Conservation (phyloP, 2,329 filamentous ascomycete species). For the Pseudogymnoascus sp. region DNA sequence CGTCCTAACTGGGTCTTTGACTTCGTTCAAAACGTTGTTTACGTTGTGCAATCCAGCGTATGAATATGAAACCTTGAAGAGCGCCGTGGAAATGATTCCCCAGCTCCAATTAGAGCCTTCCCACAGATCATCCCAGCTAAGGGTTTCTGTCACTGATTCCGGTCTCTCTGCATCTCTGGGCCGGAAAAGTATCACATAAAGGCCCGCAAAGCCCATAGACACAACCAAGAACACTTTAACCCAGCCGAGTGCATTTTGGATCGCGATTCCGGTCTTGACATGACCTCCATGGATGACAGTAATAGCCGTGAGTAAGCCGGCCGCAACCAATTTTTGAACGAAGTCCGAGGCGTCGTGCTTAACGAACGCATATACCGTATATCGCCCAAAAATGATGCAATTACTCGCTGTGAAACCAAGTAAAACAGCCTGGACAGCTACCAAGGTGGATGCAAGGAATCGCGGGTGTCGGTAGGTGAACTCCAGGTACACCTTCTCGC, state of each 20-base stretch:
- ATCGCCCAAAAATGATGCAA: constrained; percentile 45
- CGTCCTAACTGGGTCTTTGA: constrained; percentile 48
- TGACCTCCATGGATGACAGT: constrained; percentile 54
- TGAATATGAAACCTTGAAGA: constrained; percentile 51
- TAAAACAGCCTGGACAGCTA: constrained; percentile 43
- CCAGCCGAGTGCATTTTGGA: constrained; percentile 58
- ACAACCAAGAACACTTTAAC: constrained; percentile 53
- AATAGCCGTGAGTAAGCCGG: constrained; percentile 46
- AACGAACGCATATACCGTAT: constrained; percentile 39
- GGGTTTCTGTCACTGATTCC: constrained; percentile 15
- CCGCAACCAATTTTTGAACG: constrained; percentile 39
- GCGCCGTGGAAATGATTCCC: constrained; percentile 50
- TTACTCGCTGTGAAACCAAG: constrained; percentile 47
- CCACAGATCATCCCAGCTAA: constrained; percentile 50
- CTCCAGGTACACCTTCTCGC: constrained; percentile 48
- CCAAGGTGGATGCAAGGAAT: constrained; percentile 46
- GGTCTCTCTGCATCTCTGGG: constrained; percentile 18
- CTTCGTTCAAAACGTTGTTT: constrained; percentile 52
- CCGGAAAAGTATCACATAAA: constrained; percentile 49
- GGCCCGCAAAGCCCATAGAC: constrained; percentile 54
- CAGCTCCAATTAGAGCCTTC: constrained; percentile 62
- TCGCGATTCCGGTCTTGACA: constrained; percentile 47
- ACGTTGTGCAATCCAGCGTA: constrained; percentile 48
- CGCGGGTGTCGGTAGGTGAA: constrained; percentile 45
- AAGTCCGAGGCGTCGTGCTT: constrained; percentile 36